These are phyloP conservation scores for Mucor saturninus DNA, from an alignment of 371 early-diverging fungal genomes.

Conservation along the genomic window DNA sequence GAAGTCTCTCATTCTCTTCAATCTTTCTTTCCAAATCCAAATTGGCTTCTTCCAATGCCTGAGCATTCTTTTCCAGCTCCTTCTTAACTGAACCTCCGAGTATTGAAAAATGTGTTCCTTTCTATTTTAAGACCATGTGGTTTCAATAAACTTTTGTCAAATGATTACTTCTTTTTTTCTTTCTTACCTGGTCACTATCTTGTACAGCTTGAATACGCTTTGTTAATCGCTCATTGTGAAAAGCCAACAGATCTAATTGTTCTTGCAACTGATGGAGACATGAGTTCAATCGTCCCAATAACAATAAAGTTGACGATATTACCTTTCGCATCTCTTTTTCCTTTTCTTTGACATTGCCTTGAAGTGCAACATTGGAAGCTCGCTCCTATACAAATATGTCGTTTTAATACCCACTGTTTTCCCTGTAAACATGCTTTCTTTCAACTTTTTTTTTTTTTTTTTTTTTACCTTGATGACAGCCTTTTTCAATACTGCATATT, in stretches of 20 bases:
- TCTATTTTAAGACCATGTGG: conserved; percentile 22
- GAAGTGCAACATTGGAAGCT: conserved; percentile 58
- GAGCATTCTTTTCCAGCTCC: conserved; percentile 61
- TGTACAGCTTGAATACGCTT: conserved; percentile 70
- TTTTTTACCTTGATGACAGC: conserved; percentile 61
- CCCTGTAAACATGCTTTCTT: not conserved
- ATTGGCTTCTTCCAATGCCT: conserved; percentile 58
- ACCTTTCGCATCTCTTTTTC: conserved; percentile 73
- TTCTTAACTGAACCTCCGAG: conserved; percentile 67
- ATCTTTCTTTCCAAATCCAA: conserved; percentile 63
- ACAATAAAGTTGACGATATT: not conserved
- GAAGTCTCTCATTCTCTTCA: conserved; percentile 61
- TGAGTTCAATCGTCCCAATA: not conserved
- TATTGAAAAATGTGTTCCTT: conserved; percentile 54
- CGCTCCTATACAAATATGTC: conserved; percentile 50
- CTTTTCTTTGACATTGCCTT: conserved; percentile 67
- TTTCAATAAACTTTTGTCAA: not conserved
- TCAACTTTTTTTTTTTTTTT: not conserved
- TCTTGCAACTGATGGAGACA: conserved; percentile 44
- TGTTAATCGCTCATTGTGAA: conserved; percentile 69
- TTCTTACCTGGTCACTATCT: conserved; percentile 51
- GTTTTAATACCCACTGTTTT: not conserved
- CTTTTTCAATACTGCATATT: conserved; percentile 66
- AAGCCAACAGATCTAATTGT: conserved; percentile 66
- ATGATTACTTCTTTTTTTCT: not conserved